A percentile compares a stretch with the other conserved stretches of the same genome.
Conservation (phyloP, 116 monocot species). For the Iris pallida region DNA sequence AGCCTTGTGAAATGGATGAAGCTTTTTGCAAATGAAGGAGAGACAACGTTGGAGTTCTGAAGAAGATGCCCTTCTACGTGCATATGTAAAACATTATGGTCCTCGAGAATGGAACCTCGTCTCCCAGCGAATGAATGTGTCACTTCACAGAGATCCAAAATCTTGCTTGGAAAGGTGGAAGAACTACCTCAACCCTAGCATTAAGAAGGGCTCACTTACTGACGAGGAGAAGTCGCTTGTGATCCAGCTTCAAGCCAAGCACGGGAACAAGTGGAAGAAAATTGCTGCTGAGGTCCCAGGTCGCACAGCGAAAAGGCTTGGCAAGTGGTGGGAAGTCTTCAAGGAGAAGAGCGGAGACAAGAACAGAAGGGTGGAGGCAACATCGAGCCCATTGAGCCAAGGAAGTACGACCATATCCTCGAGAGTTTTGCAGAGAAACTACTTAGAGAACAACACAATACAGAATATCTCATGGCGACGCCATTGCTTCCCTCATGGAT, state of each 20-base stretch:
- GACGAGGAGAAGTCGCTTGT: slow-evolving; percentile 47
- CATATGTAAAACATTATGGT: slow-evolving; percentile 37
- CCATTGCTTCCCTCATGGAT: slow-evolving; percentile 81
- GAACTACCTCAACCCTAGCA: slow-evolving; percentile 48
- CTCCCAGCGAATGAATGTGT: slow-evolving; percentile 32
- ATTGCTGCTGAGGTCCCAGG: slow-evolving; percentile 51
- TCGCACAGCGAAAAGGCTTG: slow-evolving; percentile 47
- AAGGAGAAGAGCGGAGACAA: slow-evolving; percentile 30
- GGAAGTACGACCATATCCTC: slow-evolving; percentile 66
- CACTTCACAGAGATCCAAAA: slow-evolving; percentile 51
- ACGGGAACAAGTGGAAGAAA: slow-evolving; percentile 64
- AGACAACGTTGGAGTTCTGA: slow-evolving; percentile 42
- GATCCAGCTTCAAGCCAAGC: slow-evolving; percentile 37
- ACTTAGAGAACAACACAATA: slow-evolving; percentile 29
- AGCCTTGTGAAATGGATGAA: slow-evolving; percentile 4
- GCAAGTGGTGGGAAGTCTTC: slow-evolving; percentile 70
- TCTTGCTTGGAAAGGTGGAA: slow-evolving; percentile 62
- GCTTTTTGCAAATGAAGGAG: slow-evolving; percentile 38
- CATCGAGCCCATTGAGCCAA: slow-evolving; percentile 27
- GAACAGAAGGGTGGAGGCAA: slow-evolving; percentile 4
- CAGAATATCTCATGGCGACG: slow-evolving; percentile 46
- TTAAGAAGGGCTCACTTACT: slow-evolving; percentile 48
- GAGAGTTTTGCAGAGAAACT: slow-evolving; percentile 83
- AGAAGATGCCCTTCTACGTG: slow-evolving; percentile 34
- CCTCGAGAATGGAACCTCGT: slow-evolving; percentile 44